Conservation (phyloP, 2,329 filamentous ascomycete species). For the Whalleya microplaca region DNA sequence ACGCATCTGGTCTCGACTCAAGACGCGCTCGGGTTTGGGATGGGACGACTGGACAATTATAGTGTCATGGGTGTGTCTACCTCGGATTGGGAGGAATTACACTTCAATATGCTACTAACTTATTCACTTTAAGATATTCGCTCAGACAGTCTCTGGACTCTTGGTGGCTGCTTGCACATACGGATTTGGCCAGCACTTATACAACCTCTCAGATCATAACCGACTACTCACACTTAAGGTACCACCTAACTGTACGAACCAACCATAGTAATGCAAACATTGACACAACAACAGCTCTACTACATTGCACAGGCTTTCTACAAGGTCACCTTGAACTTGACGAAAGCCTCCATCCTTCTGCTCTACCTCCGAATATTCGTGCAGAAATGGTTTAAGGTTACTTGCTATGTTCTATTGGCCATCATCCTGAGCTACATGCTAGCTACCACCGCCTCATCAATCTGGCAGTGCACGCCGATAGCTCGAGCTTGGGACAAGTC, state of each 20-base stretch:
- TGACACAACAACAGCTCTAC: constrained; percentile 45
- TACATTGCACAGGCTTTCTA: constrained; percentile 57
- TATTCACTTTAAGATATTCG: constrained; percentile 36
- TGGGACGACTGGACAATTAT: constrained; percentile 48
- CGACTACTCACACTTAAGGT: constrained; percentile 43
- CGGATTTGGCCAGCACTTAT: constrained; percentile 48
- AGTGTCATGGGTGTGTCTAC: constrained; percentile 29
- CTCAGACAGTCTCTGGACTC: constrained; percentile 41
- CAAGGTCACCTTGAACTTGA: constrained; percentile 57
- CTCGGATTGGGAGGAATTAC: background rate
- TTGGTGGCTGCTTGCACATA: constrained; percentile 47
- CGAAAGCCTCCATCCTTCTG: constrained; percentile 55
- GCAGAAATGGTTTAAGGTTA: constrained; percentile 48
- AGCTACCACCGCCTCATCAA: constrained; percentile 48
- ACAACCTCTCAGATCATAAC: constrained; percentile 38
- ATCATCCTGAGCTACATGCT: constrained; percentile 51
- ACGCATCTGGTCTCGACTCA: constrained; percentile 45
- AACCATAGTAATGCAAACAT: no score
- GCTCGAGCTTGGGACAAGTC: constrained; percentile 49
- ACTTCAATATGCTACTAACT: constrained; percentile 4
- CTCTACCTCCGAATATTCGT: constrained; percentile 60
- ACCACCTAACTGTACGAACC: background rate
- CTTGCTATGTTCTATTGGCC: constrained; percentile 45
- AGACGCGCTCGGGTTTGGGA: constrained; percentile 41
- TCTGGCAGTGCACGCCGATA: constrained; percentile 56